These are phyloP conservation scores for Corniculantispora saksenae DNA, from an alignment of 2,329 filamentous ascomycete genomes.

Conservation along the genomic window DNA sequence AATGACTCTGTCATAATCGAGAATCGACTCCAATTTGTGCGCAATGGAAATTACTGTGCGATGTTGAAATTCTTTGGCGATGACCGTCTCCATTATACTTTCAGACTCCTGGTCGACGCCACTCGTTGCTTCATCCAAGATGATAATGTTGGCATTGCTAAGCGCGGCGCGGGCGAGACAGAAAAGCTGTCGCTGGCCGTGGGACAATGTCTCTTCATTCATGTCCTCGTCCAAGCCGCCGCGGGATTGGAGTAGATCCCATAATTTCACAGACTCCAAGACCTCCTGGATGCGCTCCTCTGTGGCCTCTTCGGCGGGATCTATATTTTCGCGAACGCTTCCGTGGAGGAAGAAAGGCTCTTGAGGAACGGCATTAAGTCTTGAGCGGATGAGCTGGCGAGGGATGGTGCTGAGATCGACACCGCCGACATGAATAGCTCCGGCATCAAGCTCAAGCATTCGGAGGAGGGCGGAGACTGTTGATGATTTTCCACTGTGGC, in stretches of 20 bases:
- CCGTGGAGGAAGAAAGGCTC: neutral
- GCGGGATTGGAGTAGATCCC: neutral
- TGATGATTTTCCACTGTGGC: neutral
- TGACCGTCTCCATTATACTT: conserved; percentile 33
- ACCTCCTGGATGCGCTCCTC: neutral
- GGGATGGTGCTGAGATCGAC: neutral
- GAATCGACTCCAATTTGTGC: conserved; percentile 47
- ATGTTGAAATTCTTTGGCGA: conserved; percentile 32
- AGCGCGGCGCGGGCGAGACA: conserved; percentile 40
- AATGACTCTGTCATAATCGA: conserved; percentile 57
- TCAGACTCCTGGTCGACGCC: conserved; percentile 36
- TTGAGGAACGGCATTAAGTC: neutral
- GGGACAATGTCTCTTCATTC: conserved; percentile 32
- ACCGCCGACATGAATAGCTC: neutral
- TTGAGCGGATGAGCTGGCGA: neutral
- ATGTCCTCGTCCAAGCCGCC: conserved; percentile 40
- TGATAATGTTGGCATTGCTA: conserved; percentile 34
- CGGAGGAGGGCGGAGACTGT: neutral
- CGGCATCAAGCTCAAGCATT: neutral
- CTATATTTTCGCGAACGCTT: neutral
- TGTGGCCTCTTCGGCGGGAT: neutral
- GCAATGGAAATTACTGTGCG: conserved; percentile 53
- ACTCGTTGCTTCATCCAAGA: conserved; percentile 42
- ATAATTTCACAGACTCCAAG: neutral
- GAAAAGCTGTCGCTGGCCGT: conserved; percentile 49